phyloP scores from a whole-genome alignment of 139 green algal genomes.

The Chlorella sp. region DNA sequence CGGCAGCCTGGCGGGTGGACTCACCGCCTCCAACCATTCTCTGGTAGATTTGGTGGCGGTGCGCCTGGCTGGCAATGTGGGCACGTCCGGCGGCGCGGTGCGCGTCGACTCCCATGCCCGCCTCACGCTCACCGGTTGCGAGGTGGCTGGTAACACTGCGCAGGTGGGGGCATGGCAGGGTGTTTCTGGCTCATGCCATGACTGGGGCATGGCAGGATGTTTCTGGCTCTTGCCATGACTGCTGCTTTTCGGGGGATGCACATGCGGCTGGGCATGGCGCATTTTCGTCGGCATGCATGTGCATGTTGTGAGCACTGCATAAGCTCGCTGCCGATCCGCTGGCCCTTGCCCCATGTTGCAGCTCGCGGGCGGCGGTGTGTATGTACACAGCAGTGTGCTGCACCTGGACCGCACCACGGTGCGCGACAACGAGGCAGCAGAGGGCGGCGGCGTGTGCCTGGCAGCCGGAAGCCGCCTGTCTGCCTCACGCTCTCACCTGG shows the following conservation, averaged over 20 bases:
- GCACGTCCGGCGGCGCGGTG: not conserved
- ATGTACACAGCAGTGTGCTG: not conserved
- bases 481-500: not conserved
- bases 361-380: conserved; percentile 27
- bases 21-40: conserved; percentile 37
- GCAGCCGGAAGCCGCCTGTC: conserved; percentile 10
- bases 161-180: not conserved
- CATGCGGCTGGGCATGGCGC: too few relatives aligned
- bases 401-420: conserved; percentile 16
- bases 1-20: conserved; percentile 15
- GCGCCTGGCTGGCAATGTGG: conserved; percentile 8
- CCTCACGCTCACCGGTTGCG: conserved; percentile 3
- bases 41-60: conserved; percentile 7
- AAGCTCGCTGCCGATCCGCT: too few relatives aligned
- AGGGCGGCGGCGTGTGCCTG: conserved; percentile 35
- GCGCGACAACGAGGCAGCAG: conserved; percentile 13
- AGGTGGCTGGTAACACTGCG: conserved; percentile 19
- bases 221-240: not conserved
- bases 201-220: not conserved
- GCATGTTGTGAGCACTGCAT: too few relatives aligned
- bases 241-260: not conserved
- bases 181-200: not conserved
- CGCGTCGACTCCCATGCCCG: not conserved
- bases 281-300: too few relatives aligned
- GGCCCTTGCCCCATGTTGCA: not conserved